phyloP scores from a whole-genome alignment of 352 stramenopile species.

The Globisporangium nagaii region DNA sequence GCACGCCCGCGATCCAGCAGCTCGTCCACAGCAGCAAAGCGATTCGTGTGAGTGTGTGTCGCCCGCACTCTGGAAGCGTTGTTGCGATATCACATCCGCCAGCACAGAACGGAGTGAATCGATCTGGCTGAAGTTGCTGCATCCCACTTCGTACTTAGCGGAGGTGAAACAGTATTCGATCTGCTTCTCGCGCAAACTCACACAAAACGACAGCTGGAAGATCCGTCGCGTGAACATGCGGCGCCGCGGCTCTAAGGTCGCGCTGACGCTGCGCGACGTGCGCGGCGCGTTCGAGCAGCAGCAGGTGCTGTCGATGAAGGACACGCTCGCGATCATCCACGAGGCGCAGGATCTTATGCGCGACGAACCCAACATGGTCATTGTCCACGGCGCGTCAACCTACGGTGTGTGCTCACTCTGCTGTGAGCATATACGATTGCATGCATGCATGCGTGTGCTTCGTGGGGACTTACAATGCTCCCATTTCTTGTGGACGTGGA shows the following conservation, averaged over 20 bases:
- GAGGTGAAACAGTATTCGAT: background rate
- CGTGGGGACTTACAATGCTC: no score
- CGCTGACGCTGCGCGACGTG: slow-evolving; percentile 31
- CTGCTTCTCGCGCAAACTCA: no score
- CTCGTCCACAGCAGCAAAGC: no score
- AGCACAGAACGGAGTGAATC: background rate
- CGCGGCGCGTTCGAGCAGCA: slow-evolving; percentile 61
- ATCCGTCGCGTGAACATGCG: no score
- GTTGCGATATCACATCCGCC: no score
- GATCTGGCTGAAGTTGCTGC: background rate
- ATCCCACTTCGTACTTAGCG: background rate
- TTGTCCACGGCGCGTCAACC: slow-evolving; percentile 22
- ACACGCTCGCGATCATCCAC: slow-evolving; percentile 60
- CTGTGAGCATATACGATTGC: no score
- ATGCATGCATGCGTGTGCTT: no score
- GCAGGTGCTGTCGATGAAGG: slow-evolving; percentile 39
- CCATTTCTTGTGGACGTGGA: no score
- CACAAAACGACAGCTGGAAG: no score
- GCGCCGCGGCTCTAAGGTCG: slow-evolving; percentile 26
- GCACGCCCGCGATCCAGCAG: no score
- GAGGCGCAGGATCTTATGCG: slow-evolving; percentile 57
- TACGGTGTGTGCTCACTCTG: slow-evolving; percentile 18
- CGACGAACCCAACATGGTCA: slow-evolving; percentile 55
- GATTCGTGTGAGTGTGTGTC: background rate
- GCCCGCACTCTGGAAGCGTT: no score